Base-by-base conservation (phyloP, 2,329 filamentous ascomycete genomes). In the Fusarium sp. region DNA sequence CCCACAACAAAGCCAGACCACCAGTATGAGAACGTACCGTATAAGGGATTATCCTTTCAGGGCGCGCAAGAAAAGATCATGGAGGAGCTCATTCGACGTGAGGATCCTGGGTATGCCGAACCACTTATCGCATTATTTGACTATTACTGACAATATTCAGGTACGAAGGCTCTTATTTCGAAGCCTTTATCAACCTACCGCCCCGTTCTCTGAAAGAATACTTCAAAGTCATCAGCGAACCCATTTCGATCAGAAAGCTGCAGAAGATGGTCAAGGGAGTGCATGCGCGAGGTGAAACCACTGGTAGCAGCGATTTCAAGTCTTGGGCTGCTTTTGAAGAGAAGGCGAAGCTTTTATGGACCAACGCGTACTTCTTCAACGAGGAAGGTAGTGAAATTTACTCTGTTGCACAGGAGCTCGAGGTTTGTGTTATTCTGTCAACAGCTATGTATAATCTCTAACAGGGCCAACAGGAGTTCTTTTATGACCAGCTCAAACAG, bases 341-440 rank as follows among this genome's bases (percentile, higher is more conserved):
- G 54, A 92, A 92, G 73, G 85, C 92, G 14, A 92, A 89, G 72
- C 85, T 92, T 52, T 89, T 97, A 43, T 97, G 94, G 94, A 86
- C 85, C 48, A 97, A 97, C 78, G 93, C 94, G 0, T 91, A 89
- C 73, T 90, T 90, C 61, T 97, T 95, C 82, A 97, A 97, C 71
- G 93, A 97, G 77, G 94, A 97, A 75, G 92, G 91, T 6, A 97
- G 94, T 74, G 91, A 93, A 17, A 94, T 97, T 51, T 93, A 90
- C 67, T 83, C 87, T 22, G 83, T 96, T 63, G 93, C 93, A 1
- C 87, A 89, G 48, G 89, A 96, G 62, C 86, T 97, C 8, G 90
- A 96, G 87, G 92, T 93, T 81, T 48, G 73, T 72, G 14, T 10
- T 6, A 7, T 15, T 4, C 13, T 13, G 25, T 8, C 37, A 6